A percentile compares a stretch with the other conserved stretches of the same genome.
Conservation (phyloP, 2,329 filamentous ascomycete genomes). For the Cordyceps cateniannulata region DNA sequence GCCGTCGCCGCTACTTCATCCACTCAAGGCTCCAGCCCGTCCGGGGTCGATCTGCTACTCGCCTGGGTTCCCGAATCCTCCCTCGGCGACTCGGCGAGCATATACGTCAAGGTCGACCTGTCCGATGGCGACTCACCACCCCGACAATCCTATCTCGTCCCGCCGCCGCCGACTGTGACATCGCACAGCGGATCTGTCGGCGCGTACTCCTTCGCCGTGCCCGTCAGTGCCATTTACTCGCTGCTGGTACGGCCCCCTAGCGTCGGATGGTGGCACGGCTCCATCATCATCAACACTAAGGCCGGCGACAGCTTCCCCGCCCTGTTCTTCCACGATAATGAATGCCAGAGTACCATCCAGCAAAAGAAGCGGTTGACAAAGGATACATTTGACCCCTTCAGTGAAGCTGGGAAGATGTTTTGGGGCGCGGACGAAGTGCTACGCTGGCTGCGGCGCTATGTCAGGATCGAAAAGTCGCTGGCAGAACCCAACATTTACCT, state of each 20-base stretch:
- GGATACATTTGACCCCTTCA: constrained; percentile 87
- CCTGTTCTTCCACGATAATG: constrained; percentile 94
- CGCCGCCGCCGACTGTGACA: constrained; percentile 81
- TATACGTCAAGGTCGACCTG: constrained; percentile 94
- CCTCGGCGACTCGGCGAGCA: constrained; percentile 76
- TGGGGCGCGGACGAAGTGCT: constrained; percentile 97
- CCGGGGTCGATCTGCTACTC: constrained; percentile 70
- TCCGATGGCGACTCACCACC: constrained; percentile 75
- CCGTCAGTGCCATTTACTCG: constrained; percentile 84
- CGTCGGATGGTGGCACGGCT: constrained; percentile 97
- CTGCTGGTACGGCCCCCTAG: constrained; percentile 86
- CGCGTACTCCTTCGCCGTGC: constrained; percentile 85
- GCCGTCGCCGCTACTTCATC: constrained; percentile 30
- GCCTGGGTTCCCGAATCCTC: constrained; percentile 91
- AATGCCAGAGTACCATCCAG: constrained; percentile 91
- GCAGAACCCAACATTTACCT: constrained; percentile 89
- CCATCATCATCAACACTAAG: constrained; percentile 84
- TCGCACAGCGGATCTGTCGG: constrained; percentile 65
- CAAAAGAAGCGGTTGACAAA: constrained; percentile 82
- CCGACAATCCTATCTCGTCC: constrained; percentile 82
- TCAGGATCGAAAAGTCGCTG: constrained; percentile 72
- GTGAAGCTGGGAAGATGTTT: constrained; percentile 78
- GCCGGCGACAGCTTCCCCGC: constrained; percentile 91
- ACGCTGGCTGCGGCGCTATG: constrained; percentile 81
- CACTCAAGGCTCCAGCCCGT: constrained; percentile 34